Base-by-base conservation (phyloP, 2,329 filamentous ascomycete species). In the Penicillium hesseltinei region DNA sequence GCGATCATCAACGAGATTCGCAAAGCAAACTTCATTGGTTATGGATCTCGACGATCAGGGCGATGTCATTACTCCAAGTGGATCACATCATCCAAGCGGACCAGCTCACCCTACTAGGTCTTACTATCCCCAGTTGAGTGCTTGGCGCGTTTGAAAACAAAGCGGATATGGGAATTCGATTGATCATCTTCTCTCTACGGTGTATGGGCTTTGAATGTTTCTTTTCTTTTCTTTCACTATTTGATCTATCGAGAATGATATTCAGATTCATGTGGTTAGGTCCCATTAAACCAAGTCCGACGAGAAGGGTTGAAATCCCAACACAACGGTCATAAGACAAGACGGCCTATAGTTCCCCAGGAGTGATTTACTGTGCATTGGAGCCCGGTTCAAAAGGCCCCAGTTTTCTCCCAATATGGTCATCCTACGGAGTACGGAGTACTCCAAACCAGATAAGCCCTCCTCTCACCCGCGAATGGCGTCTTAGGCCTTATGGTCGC, bases 141-240 rank as follows among this genome's bases (percentile, higher is more conserved):
- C 61, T 66, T 62, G 64, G 64, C 62, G 61, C 64, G 65, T 59
- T 23, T 21, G 13, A 39, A 49, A 39, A 49, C 52, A 50, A 59
- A 51, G 56, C 25, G 10, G 33, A 49, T 25, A 49, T 52, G 10
- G 39, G 33, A 42, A 64, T 42, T 59, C 9, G 62, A 63, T 55
- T 46, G 60, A 64, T 66, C 62, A 62, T 53, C 62, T 27, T 27
- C 25, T 7, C 39, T 17, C 21, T 27, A 27, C 40, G 23, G 40
- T 44, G 15, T 47, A 35, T 27, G 8, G 21, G 17, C 19, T 39
- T 49, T 60, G 54, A 60, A 31, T 15, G 5, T 17, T 35, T 39
- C 44, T 29, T 45, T 19, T 21, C 33, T 51, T 51, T 29, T 29
- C 21, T 44, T 36, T 21, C 6, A 23, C 19, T 17, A 50, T 23